Conservation (phyloP, 768 basidiomycete species). For the Mycena polygramma region DNA sequence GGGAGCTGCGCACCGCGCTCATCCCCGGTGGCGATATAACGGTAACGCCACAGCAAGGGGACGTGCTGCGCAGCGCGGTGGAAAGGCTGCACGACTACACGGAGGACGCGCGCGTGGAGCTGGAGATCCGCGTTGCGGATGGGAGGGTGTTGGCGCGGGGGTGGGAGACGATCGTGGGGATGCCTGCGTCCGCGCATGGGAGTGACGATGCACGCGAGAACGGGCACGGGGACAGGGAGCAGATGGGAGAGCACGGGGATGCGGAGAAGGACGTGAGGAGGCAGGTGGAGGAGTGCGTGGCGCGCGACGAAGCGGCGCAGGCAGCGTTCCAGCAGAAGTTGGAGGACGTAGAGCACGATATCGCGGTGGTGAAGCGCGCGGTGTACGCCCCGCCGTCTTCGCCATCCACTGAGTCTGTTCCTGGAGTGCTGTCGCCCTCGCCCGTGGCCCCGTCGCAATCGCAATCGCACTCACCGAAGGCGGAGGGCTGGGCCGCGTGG, state of each 20-base stretch:
- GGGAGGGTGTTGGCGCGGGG: constrained; percentile 75
- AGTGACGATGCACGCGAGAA: neutral
- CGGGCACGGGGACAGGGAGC: constrained; percentile 20
- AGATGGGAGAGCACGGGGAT: too few species aligned
- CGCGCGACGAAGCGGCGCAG: constrained; percentile 59
- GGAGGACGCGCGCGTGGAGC: constrained; percentile 85
- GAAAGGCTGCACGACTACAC: constrained; percentile 78
- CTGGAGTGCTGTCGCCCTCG: neutral
- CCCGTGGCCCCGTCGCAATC: too few species aligned
- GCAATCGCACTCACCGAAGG: neutral
- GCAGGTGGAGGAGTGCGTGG: constrained; percentile 70
- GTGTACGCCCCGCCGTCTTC: constrained; percentile 30
- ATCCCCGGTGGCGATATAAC: too few species aligned
- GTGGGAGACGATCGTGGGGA: constrained; percentile 75
- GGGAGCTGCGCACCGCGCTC: constrained; percentile 56
- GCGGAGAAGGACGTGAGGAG: constrained; percentile 55
- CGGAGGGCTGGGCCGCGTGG: constrained; percentile 70
- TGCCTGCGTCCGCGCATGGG: constrained; percentile 39
- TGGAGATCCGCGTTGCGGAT: constrained; percentile 84
- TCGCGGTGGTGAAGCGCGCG: constrained; percentile 71
- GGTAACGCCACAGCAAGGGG: constrained; percentile 7
- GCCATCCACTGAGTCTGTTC: too few species aligned
- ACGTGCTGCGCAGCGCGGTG: constrained; percentile 64
- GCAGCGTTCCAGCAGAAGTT: constrained; percentile 70
- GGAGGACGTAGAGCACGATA: constrained; percentile 84